Conservation (phyloP, 176 grass and related monocot genomes). For the Olyra latifolia region DNA sequence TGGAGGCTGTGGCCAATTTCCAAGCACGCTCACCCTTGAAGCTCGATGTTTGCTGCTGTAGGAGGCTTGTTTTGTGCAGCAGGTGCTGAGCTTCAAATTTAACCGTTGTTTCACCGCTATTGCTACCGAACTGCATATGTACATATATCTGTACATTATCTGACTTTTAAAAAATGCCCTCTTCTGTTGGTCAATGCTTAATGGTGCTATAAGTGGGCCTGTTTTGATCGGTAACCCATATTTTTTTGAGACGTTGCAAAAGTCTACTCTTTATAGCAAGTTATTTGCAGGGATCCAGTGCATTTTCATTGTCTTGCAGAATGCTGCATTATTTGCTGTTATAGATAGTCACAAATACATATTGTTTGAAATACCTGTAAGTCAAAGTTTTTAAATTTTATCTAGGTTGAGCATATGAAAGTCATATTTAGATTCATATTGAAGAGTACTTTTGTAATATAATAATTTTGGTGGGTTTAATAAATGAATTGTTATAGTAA, state of each 20-base stretch:
- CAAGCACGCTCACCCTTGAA: constrained; percentile 11
- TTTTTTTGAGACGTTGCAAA: not conserved
- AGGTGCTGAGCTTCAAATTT: not conserved
- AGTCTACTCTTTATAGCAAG: not conserved
- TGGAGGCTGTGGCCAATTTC: not conserved
- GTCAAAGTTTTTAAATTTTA: too few relatives aligned
- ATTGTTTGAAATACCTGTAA: too few relatives aligned
- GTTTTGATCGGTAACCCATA: not conserved
- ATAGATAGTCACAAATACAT: too few relatives aligned
- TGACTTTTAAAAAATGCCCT: not conserved
- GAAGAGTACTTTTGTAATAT: too few relatives aligned
- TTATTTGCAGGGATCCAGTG: not conserved
- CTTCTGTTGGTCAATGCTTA: constrained; percentile 20
- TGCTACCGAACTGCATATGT: constrained; percentile 7
- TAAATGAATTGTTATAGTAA: too few relatives aligned
- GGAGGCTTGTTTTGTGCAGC: constrained; percentile 8
- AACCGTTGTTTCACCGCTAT: not conserved
- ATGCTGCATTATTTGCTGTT: not conserved
- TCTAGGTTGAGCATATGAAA: too few relatives aligned
- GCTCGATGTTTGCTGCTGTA: not conserved
- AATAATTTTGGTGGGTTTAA: too few relatives aligned
- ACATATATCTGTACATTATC: constrained; percentile 60
- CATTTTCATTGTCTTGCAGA: not conserved
- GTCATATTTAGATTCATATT: too few relatives aligned
- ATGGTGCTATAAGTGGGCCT: not conserved